Evolutionary conservation across 2,329 filamentous ascomycete genomes (phyloP).

Genomic region (Blastomyces silverae): DNA sequence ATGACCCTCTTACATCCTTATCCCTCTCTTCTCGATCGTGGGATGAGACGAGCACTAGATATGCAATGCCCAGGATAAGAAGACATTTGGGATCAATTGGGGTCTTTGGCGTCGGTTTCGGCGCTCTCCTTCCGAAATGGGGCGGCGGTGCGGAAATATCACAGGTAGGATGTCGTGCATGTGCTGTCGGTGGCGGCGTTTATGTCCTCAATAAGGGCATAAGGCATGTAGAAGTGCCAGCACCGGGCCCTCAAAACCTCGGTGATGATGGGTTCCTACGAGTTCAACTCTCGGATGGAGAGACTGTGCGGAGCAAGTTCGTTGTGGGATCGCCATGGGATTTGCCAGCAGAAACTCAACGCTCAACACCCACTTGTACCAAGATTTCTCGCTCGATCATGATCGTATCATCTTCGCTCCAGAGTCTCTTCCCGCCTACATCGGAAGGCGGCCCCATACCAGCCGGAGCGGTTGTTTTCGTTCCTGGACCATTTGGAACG

Average conservation of each 20-base stretch:
- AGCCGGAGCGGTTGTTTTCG: constrained; percentile 53
- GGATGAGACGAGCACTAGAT: constrained; percentile 54
- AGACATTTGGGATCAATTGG: constrained; percentile 82
- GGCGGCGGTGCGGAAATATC: constrained; percentile 81
- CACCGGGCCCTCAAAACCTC: constrained; percentile 14
- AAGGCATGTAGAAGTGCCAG: constrained; percentile 28
- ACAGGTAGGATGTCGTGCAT: constrained; percentile 84
- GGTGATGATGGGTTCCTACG: constrained; percentile 24
- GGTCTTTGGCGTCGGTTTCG: constrained; percentile 80
- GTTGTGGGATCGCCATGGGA: constrained; percentile 37
- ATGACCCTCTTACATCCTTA: constrained; percentile 60
- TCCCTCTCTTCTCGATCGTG: constrained; percentile 61
- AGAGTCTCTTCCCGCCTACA: constrained; percentile 59
- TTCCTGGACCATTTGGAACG: constrained; percentile 28
- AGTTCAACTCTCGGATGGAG: constrained; percentile 34
- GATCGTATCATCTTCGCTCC: constrained; percentile 61
- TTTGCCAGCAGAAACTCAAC: constrained; percentile 25
- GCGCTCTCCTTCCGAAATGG: constrained; percentile 86
- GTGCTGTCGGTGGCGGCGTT: constrained; percentile 81
- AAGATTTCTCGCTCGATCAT: constrained; percentile 57
- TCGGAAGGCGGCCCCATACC: constrained; percentile 70
- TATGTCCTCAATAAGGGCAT: constrained; percentile 78
- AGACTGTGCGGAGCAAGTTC: constrained; percentile 33
- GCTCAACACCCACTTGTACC: constrained; percentile 22
- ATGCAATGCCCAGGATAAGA: constrained; percentile 65